phyloP scores from a whole-genome alignment of 805 yeast species.

The Saturnispora besseyi region DNA sequence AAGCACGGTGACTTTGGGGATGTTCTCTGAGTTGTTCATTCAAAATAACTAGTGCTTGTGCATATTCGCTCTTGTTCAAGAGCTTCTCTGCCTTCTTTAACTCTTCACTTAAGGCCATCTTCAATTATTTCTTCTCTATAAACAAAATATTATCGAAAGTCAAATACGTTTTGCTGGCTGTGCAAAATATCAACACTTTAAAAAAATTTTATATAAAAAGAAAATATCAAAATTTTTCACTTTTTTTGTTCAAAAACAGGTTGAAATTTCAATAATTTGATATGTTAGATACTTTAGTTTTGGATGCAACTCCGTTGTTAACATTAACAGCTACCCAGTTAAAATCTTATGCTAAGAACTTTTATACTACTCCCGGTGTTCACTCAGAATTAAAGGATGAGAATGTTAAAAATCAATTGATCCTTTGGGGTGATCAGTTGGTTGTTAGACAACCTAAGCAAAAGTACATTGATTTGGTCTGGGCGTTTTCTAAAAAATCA shows the following conservation, averaged over 20 bases:
- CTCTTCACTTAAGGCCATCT: conserved; percentile 14
- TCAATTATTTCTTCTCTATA: neutral
- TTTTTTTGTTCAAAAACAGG: neutral
- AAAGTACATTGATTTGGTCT: conserved; percentile 53
- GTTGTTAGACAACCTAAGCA: conserved; percentile 69
- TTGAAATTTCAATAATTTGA: neutral
- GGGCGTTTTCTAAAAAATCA: conserved; percentile 71
- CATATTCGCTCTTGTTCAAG: conserved; percentile 38
- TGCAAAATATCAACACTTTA: neutral
- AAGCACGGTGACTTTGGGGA: conserved; percentile 39
- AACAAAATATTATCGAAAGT: neutral
- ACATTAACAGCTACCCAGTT: conserved; percentile 73
- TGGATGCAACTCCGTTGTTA: conserved; percentile 94
- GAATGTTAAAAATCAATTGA: conserved; percentile 65
- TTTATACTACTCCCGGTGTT: conserved; percentile 90
- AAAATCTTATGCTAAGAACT: conserved; percentile 58
- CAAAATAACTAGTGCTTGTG: conserved; percentile 35
- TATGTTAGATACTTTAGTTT: conserved; percentile 49
- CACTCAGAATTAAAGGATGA: conserved; percentile 81
- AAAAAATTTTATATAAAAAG: neutral
- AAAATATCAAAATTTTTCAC: neutral
- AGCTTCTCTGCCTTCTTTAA: conserved; percentile 30
- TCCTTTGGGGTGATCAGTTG: conserved; percentile 70
- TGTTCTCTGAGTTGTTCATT: conserved; percentile 34
- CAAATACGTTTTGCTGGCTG: neutral